Conservation (phyloP, 2,329 filamentous ascomycete species). For the Nemania sp. region DNA sequence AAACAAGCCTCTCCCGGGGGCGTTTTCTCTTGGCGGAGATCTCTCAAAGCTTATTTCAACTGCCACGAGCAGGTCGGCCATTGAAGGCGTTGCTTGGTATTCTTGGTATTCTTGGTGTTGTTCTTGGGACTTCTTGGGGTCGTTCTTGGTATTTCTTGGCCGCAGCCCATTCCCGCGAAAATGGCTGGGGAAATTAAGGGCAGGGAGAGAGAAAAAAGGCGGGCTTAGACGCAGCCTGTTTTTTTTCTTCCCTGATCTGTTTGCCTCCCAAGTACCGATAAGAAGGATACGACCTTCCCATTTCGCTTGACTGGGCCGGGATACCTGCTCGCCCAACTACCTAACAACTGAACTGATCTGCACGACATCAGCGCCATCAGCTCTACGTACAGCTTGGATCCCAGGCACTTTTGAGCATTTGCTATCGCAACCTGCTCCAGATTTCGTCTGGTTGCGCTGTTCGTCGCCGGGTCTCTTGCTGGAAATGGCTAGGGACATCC, state of each 20-base stretch:
- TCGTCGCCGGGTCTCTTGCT: conserved; percentile 24
- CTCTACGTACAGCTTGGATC: too few relatives aligned
- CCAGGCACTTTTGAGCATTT: too few relatives aligned
- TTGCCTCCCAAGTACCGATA: conserved; percentile 23
- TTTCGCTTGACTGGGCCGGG: conserved; percentile 23
- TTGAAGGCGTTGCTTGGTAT: conserved; percentile 30
- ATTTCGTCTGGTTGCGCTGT: neutral
- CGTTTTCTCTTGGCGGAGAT: conserved; percentile 27
- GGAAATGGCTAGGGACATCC: conserved; percentile 30
- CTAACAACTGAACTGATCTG: neutral
- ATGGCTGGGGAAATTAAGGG: neutral
- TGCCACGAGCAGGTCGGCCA: neutral
- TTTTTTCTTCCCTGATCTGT: too few relatives aligned
- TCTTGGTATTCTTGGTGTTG: conserved; percentile 30
- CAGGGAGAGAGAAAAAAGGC: neutral
- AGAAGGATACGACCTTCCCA: conserved; percentile 38
- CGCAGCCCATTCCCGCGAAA: conserved; percentile 10
- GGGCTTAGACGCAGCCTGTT: neutral
- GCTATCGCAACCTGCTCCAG: neutral
- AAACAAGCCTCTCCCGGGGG: conserved; percentile 18
- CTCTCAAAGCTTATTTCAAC: conserved; percentile 38
- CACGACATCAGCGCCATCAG: too few relatives aligned
- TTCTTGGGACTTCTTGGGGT: conserved; percentile 17
- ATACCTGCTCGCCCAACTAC: neutral
- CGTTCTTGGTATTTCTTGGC: conserved; percentile 37